Evolutionary conservation across 306 rosid genomes (phyloP), one percentile per base, ranked within the genome.

Genomic region (Hippophae rhamnoides): DNA sequence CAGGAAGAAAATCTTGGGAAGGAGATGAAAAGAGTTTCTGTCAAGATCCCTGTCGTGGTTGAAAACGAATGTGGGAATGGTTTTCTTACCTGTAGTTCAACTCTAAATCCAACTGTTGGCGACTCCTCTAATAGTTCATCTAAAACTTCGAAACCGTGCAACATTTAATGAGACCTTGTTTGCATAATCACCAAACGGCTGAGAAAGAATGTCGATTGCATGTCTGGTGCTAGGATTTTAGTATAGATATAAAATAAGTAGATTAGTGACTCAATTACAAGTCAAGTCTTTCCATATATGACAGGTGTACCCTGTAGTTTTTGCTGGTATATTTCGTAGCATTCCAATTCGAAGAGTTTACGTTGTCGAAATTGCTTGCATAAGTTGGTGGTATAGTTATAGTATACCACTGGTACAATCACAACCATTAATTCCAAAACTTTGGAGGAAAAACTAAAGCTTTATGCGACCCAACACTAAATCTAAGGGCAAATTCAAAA

Each of bases 1-100:
- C 75, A 5, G 57, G 97, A 93, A 73, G 99, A 93, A 72, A 95
- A 89, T 58, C 94, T 89, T 0, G 97, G 88, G 80, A 88, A 86
- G 73, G 99, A 86, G 77, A 66, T 89, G 89, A 97, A 93, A 70
- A 78, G 90, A 68, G 81, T 83, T 0, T 76, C 86, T 0, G 82
- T 84, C n/a, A 93, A 88, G 80, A 89, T 86, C 65, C 99, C 94
- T 0, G 85, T 86, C 26, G 80, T 79, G 71, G 59, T 85, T 6
- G 69, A 82, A 53, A 74, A 69, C 9, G 81, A 69, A 10, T 75
- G 72, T 8, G 83, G 69, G 27, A 87, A 83, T 6, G 75, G 74
- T 57, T 80, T 86, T 56, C 68, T 85, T 40, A 44, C 73, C 46
- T 52, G 83, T 23, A 69, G 72, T 56, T 56, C 83, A 40, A 70